Evolutionary conservation across 192 early-diverging fungal genomes (phyloP).

Genomic region (Hyaloraphidium curvatum): DNA sequence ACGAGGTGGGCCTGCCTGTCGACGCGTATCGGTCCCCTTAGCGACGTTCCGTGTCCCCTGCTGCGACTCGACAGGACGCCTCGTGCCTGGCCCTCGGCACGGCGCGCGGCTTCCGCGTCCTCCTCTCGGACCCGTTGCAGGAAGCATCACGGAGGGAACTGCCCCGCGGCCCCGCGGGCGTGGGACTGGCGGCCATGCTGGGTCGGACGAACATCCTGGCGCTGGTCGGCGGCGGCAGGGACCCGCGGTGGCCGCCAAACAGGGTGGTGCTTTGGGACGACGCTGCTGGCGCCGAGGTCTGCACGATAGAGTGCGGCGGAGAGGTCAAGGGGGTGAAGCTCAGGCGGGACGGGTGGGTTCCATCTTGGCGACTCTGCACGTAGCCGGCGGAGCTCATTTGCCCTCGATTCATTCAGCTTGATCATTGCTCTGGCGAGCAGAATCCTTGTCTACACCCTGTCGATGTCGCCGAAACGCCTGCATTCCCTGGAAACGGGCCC

Average conservation of each 20-base stretch:
- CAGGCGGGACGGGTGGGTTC: conserved; percentile 42
- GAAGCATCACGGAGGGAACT: too few species aligned
- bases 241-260: conserved; percentile 69
- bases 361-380: too few species aligned
- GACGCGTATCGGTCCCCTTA: too few species aligned
- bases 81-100: conserved; percentile 67
- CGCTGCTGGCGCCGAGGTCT: conserved; percentile 39
- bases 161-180: too few species aligned
- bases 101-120: conserved; percentile 65
- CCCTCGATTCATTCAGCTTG: conserved; percentile 25
- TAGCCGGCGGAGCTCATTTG: too few species aligned
- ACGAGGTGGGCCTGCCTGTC: too few species aligned
- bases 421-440: conserved; percentile 56
- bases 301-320: conserved; percentile 57
- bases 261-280: conserved; percentile 80
- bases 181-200: too few species aligned
- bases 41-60: too few species aligned
- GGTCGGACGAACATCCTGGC: conserved; percentile 71
- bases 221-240: conserved; percentile 63
- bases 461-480: conserved; percentile 42
- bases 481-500: conserved; percentile 67
- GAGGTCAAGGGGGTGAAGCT: conserved; percentile 64
- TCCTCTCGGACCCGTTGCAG: conserved; percentile 62
- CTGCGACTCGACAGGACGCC: conserved; percentile 42
- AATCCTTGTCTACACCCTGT: conserved; percentile 61